These are phyloP conservation scores for Paramecium tetraurelia DNA, from an alignment of 73 alveolate genomes.

Conservation along the genomic window DNA sequence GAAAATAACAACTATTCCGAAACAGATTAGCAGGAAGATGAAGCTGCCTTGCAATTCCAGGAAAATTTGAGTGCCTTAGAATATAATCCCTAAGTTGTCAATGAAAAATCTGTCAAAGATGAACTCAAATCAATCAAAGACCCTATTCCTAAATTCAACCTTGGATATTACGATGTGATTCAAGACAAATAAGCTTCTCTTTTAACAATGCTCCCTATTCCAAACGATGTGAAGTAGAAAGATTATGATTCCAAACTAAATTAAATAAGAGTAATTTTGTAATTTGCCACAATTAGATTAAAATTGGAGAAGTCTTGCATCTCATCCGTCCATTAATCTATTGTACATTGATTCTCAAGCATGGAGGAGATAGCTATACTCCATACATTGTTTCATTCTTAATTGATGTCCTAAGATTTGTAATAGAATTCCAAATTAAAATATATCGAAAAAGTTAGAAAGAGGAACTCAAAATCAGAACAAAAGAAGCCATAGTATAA, in stretches of 20 bases:
- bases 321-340: background rate
- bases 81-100: background rate
- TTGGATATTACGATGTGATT: background rate
- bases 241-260: background rate
- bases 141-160: background rate
- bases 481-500: background rate
- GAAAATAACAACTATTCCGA: background rate
- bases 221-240: background rate
- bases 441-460: background rate
- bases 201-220: conserved; percentile 2
- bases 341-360: background rate
- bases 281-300: background rate
- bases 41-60: background rate
- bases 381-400: background rate
- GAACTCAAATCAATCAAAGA: background rate
- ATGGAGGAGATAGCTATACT: conserved; percentile 1
- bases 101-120: background rate
- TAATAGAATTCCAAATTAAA: conserved; percentile 4
- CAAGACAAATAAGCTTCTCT: background rate
- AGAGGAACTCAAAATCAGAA: background rate
- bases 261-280: background rate
- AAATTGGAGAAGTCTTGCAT: background rate
- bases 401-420: background rate
- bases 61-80: background rate
- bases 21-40: background rate